These are phyloP conservation scores for Monoraphidium neglectum DNA, from an alignment of 139 green algal species.

Conservation along the genomic window DNA sequence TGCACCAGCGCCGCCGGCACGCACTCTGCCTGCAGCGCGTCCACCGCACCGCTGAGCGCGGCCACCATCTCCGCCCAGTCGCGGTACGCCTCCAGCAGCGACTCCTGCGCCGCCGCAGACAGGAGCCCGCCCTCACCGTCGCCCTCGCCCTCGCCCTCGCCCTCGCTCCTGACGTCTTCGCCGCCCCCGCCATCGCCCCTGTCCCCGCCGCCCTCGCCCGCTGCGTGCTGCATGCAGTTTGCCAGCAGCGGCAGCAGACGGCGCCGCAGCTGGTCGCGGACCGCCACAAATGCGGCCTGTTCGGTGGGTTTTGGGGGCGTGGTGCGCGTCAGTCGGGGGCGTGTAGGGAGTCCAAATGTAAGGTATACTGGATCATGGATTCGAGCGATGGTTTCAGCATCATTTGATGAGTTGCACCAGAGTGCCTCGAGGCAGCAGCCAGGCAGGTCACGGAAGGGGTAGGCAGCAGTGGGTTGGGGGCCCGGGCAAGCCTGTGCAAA, in stretches of 20 bases:
- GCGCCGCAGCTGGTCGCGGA: constrained; percentile 25
- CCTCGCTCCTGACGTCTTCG: background rate
- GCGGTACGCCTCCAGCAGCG: constrained; percentile 2
- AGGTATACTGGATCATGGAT: too few relatives aligned
- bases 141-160: background rate
- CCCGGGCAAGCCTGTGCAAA: too few relatives aligned
- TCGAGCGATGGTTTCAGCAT: too few relatives aligned
- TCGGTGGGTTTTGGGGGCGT: too few relatives aligned
- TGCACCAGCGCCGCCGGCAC: constrained; percentile 47
- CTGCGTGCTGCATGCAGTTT: constrained; percentile 13
- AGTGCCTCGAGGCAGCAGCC: too few relatives aligned
- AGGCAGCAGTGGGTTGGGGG: too few relatives aligned
- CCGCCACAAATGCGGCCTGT: background rate
- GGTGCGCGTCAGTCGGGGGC: too few relatives aligned
- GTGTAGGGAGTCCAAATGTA: too few relatives aligned
- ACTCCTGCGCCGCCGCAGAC: background rate
- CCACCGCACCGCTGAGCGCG: constrained; percentile 36
- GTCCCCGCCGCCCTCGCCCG: background rate
- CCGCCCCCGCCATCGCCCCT: background rate
- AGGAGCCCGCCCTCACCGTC: background rate
- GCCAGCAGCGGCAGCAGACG: constrained; percentile 18
- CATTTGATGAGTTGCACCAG: too few relatives aligned
- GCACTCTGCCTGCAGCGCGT: constrained; percentile 32
- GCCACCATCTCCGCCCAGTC: constrained; percentile 47
- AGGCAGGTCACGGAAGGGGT: too few relatives aligned